A percentile compares a stretch with the other conserved stretches of the same genome.
These are phyloP conservation scores for Stentor roeselii DNA, from an alignment of 73 alveolate species.

Conservation along the genomic window DNA sequence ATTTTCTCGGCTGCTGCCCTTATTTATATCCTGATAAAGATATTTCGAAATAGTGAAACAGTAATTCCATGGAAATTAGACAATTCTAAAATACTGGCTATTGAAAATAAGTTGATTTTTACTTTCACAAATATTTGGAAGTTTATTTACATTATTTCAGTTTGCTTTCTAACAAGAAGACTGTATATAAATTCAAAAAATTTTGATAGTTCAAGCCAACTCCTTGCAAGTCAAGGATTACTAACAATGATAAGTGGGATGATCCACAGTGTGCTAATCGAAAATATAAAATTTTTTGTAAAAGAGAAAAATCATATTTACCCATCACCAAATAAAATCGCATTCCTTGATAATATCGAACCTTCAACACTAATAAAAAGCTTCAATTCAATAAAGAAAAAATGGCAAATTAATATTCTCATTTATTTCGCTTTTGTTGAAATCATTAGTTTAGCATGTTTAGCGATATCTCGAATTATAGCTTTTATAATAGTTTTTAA, in stretches of 20 bases:
- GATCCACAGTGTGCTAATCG: neutral
- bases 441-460: neutral
- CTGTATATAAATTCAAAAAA: neutral
- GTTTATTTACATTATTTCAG: too few relatives aligned
- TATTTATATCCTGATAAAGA: too few relatives aligned
- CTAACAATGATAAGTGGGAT: neutral
- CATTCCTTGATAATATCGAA: neutral
- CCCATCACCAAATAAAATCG: neutral
- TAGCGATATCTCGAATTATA: too few relatives aligned
- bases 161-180: neutral
- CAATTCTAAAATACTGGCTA: too few relatives aligned
- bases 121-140: neutral
- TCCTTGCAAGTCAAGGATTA: neutral
- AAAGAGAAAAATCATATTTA: neutral
- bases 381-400: too few relatives aligned
- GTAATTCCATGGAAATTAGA: too few relatives aligned
- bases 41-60: too few relatives aligned
- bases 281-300: neutral
- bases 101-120: too few relatives aligned
- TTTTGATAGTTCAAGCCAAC: neutral
- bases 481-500: neutral
- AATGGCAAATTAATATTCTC: neutral
- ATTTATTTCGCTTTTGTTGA: neutral
- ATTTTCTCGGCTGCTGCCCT: too few relatives aligned
- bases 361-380: neutral